Evolutionary conservation across 495 filamentous ascomycete species (phyloP), one percentile per base, ranked within the genome.

Genomic region (Aspergillus indologenus): DNA sequence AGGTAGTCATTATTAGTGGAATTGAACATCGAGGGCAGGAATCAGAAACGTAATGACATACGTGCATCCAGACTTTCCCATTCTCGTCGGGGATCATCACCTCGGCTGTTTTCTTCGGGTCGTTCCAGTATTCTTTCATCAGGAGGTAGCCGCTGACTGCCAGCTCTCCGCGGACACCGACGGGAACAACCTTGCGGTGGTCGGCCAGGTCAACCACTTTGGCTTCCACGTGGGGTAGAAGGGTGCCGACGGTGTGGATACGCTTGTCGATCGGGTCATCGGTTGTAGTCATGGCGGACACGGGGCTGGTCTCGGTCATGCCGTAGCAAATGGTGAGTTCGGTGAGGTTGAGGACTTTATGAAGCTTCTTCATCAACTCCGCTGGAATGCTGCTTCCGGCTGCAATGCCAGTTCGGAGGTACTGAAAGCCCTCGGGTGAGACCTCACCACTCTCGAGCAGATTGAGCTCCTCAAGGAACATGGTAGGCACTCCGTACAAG

Each of bases 241-340:
- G 77, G 29, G 80, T 73, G 0, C 94, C 94, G 0, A 97, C 90
- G 15, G 81, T 88, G 44, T 84, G 78, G 31, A 93, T 85, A 9
- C 94, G 78, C 67, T 91, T 90, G n/a, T 81, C 82, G 5, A 93
- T 75, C 1, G 92, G 87, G 66, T 97, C 94, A 43, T 85, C 74
- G 0, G 89, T 93, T 0, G 88, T 82, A 0, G 93, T 98, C 93
- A 97, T 97, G 47, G 83, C 85, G 44, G 85, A 89, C 0, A 96
- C 92, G n/a, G 94, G 94, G 49, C 84, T 87, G 0, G 94, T 98
- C 73, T 98, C 94, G 15, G 94, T 98, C 94, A 98, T 98, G 42
- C 92, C 94, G 71, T 98, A 98, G 77, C 94, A 96, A 64, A 96
- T 97, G 0, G 92, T 96, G 55, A 97, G 68, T 26, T 96, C 89